These are phyloP conservation scores for Boletus eberwhitei DNA, from an alignment of 768 basidiomycete species.

Conservation along the genomic window DNA sequence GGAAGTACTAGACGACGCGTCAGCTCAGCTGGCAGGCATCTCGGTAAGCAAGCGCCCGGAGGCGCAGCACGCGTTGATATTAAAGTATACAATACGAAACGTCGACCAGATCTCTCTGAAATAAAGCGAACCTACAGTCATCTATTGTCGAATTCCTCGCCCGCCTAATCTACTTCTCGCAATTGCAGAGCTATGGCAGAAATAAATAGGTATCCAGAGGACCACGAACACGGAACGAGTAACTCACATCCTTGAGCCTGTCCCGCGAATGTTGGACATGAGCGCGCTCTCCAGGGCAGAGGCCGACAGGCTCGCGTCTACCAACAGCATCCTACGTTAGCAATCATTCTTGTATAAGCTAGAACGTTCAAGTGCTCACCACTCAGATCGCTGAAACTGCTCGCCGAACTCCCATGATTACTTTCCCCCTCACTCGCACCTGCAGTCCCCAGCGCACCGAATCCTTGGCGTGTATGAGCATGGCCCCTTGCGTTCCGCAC, in stretches of 20 bases:
- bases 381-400: constrained; percentile 84
- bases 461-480: constrained; percentile 45
- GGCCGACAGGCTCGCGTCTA: constrained; percentile 72
- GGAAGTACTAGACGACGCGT: constrained; percentile 20
- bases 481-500: constrained; percentile 53
- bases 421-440: constrained; percentile 54
- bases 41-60: constrained; percentile 10
- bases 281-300: constrained; percentile 80
- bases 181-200: constrained; percentile 32
- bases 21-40: constrained; percentile 2
- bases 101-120: not conserved
- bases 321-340: not conserved
- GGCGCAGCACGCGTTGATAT: constrained; percentile 3
- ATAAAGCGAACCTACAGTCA: not conserved
- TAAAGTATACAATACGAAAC: constrained; percentile 3
- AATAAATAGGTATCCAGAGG: not conserved
- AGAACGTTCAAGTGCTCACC: constrained; percentile 44
- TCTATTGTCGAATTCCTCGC: constrained; percentile 29
- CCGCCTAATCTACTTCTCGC: constrained; percentile 31
- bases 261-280: constrained; percentile 67
- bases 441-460: constrained; percentile 38
- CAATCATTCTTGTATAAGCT: not conserved
- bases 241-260: constrained; percentile 69
- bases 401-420: constrained; percentile 68
- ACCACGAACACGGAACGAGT: not conserved